Percentiles rank a stretch among this genome's conserved stretches.
phyloP scores from a whole-genome alignment of 257 asterid genomes.

The Nicotiana sylvestris region DNA sequence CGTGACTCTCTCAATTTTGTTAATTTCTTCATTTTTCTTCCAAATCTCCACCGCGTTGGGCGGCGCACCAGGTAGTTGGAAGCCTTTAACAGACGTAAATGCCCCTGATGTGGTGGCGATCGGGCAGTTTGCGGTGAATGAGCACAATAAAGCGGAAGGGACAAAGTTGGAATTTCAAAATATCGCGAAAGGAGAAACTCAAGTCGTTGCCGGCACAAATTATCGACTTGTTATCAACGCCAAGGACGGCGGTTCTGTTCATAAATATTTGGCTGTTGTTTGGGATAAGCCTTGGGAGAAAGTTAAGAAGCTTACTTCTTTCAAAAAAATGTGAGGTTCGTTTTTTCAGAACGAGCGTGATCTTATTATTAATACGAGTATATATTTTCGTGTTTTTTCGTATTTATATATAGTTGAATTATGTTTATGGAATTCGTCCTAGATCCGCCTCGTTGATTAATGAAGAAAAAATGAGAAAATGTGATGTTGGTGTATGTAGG shows the following conservation, averaged over 20 bases:
- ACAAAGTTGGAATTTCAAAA: constrained; percentile 18
- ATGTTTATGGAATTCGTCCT: too few relatives aligned
- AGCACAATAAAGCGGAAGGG: constrained; percentile 26
- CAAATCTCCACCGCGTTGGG: not conserved
- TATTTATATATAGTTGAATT: not conserved
- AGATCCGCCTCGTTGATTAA: too few relatives aligned
- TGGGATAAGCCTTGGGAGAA: constrained; percentile 24
- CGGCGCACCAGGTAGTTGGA: constrained; percentile 20
- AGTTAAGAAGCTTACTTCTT: constrained; percentile 29
- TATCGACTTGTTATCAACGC: constrained; percentile 31
- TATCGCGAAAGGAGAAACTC: constrained; percentile 26
- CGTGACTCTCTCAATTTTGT: constrained; percentile 5
- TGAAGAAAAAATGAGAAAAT: too few relatives aligned
- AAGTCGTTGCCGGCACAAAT: constrained; percentile 37
- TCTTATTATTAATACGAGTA: not conserved
- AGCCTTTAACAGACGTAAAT: constrained; percentile 20
- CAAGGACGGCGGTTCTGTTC: constrained; percentile 14
- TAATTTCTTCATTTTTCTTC: constrained; percentile 5
- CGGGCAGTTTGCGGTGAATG: constrained; percentile 37
- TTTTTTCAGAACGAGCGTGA: not conserved
- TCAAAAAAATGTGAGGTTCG: constrained; percentile 8
- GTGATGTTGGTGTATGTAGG: not conserved
- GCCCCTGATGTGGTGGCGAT: constrained; percentile 21
- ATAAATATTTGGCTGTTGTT: constrained; percentile 32
- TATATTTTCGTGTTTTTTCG: not conserved